Percentiles rank a stretch among this genome's conserved stretches.
These are phyloP conservation scores for Neovahlkampfia damariscottae DNA, from an alignment of 78 protist species.

Conservation along the genomic window DNA sequence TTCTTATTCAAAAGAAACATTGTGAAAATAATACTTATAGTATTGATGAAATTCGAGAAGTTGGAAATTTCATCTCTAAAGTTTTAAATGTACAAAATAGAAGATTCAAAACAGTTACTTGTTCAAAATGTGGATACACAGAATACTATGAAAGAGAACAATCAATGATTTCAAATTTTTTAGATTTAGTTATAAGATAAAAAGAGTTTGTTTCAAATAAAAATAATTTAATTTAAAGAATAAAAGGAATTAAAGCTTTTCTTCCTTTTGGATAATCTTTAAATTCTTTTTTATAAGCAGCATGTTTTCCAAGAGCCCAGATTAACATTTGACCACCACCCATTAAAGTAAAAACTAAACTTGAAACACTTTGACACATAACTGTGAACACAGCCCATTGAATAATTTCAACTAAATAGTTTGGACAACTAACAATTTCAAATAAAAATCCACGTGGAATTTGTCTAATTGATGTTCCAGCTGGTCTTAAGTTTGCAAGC, in stretches of 20 bases:
- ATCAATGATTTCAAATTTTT: neutral
- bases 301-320: slow-evolving; percentile 69
- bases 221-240: slow-evolving; percentile 12
- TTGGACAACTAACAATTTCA: slow-evolving; percentile 59
- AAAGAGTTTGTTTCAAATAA: no score
- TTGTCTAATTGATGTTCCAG: slow-evolving; percentile 38
- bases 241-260: slow-evolving; percentile 54
- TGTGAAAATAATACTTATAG: neutral
- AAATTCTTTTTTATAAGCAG: slow-evolving; percentile 38
- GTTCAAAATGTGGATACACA: slow-evolving; percentile 6
- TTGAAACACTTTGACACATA: slow-evolving; percentile 39
- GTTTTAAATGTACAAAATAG: neutral
- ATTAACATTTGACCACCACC: slow-evolving; percentile 64
- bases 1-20: neutral
- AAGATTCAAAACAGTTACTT: neutral
- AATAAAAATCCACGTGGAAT: slow-evolving; percentile 44
- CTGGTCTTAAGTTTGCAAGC: slow-evolving; percentile 46
- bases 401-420: slow-evolving; percentile 63
- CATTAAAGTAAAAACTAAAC: slow-evolving; percentile 40
- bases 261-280: slow-evolving; percentile 40
- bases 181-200: neutral
- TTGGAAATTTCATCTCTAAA: neutral
- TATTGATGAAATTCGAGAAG: slow-evolving; percentile 7
- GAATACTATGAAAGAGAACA: neutral
- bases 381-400: slow-evolving; percentile 60